Evolutionary conservation across 2,329 filamentous ascomycete genomes (phyloP).

Genomic region (Aspergillus pseudoterreus): DNA sequence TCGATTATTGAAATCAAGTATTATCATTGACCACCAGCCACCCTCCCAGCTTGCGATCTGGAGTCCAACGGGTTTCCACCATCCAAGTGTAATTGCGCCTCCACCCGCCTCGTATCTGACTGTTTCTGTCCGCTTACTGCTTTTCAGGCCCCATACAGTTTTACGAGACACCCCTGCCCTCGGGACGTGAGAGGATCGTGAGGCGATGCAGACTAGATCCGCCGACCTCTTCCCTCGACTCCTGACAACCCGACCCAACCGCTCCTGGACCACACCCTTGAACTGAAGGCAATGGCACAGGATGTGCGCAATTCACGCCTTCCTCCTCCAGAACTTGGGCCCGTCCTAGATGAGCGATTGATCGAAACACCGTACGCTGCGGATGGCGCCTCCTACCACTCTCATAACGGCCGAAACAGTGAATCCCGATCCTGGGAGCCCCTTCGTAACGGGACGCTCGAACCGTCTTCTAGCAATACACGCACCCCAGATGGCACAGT

Average conservation of each 20-base stretch:
- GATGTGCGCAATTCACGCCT: constrained; percentile 24
- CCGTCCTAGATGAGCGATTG: constrained; percentile 18
- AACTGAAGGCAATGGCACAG: constrained; percentile 28
- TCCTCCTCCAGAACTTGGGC: constrained; percentile 16
- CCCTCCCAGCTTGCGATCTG: no score
- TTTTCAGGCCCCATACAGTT: no score
- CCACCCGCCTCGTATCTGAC: no score
- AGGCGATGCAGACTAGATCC: constrained; percentile 25
- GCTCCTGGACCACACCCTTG: constrained; percentile 15
- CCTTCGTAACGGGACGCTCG: constrained; percentile 17
- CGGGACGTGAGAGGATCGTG: constrained; percentile 11
- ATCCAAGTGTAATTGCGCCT: no score
- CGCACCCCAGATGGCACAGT: constrained; percentile 16
- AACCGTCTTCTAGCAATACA: constrained; percentile 16
- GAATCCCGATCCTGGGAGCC: constrained; percentile 18
- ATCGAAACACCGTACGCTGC: constrained; percentile 17
- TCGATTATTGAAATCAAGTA: no score
- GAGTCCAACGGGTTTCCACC: no score
- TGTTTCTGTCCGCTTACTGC: no score
- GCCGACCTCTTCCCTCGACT: constrained; percentile 15
- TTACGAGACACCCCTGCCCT: no score
- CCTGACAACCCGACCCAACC: constrained; percentile 19
- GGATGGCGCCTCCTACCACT: constrained; percentile 12
- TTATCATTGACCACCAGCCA: no score
- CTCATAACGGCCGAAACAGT: constrained; percentile 12